Evolutionary conservation across 1,284 basidiomycete species (phyloP).

Genomic region (Ceraceosorus bombacis): DNA sequence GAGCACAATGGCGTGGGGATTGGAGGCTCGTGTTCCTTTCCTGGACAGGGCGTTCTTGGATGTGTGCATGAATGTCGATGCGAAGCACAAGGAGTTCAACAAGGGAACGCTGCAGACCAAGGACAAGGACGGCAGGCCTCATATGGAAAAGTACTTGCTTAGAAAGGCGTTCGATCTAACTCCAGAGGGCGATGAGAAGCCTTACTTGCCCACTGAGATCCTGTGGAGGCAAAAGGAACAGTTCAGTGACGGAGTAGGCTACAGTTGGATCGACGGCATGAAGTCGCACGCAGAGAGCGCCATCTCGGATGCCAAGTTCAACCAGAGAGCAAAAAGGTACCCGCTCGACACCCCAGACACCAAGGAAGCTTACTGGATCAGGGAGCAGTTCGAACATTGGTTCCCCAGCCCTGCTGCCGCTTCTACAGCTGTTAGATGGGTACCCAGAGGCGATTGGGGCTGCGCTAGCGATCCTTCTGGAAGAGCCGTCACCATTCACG

Average conservation of each 20-base stretch:
- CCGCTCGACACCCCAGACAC: constrained; percentile 79
- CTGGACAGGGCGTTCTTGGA: constrained; percentile 95
- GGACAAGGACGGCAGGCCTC: constrained; percentile 54
- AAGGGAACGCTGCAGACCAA: constrained; percentile 69
- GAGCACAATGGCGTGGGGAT: constrained; percentile 99
- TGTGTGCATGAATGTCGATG: constrained; percentile 81
- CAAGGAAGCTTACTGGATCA: constrained; percentile 93
- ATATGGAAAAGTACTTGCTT: constrained; percentile 69
- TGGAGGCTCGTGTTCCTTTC: constrained; percentile 98
- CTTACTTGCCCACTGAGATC: constrained; percentile 88
- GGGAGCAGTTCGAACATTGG: constrained; percentile 78
- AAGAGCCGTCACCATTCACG: constrained; percentile 89
- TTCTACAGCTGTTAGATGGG: constrained; percentile 66
- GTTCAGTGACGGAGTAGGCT: constrained; percentile 98
- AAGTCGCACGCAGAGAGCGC: constrained; percentile 73
- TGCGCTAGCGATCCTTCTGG: constrained; percentile 91
- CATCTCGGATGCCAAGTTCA: constrained; percentile 76
- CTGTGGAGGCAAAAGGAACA: constrained; percentile 99
- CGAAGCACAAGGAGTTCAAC: constrained; percentile 80
- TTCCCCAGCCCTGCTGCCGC: constrained; percentile 75
- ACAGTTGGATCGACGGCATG: constrained; percentile 99
- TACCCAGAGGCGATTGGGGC: constrained; percentile 79
- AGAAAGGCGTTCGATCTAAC: constrained; percentile 89
- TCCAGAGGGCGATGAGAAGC: constrained; percentile 67
- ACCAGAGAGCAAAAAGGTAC: constrained; percentile 69